Percentiles rank a stretch among this genome's conserved stretches.
Evolutionary conservation across 495 filamentous ascomycete genomes (phyloP).

Genomic region (Daldinia decipiens): DNA sequence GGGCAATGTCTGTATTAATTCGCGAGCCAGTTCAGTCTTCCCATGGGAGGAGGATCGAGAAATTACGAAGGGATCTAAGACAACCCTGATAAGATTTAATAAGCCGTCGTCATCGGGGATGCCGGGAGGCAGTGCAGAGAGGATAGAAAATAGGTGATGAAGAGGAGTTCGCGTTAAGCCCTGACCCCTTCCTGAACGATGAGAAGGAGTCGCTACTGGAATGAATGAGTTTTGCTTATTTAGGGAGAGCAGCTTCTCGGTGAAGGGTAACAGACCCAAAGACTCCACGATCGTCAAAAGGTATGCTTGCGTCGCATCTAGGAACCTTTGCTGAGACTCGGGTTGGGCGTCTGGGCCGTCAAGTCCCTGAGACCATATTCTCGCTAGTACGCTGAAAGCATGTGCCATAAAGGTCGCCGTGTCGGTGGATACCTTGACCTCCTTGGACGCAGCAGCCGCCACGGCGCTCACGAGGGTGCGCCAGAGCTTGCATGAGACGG

Average conservation of each 20-base stretch:
- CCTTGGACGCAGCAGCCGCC: constrained; percentile 81
- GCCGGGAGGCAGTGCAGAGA: constrained; percentile 56
- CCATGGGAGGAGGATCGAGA: constrained; percentile 41
- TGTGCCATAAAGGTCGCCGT: constrained; percentile 80
- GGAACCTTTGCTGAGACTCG: constrained; percentile 58
- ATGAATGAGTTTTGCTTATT: constrained; percentile 53
- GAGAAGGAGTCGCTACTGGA: constrained; percentile 62
- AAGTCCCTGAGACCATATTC: constrained; percentile 67
- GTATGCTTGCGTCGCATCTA: constrained; percentile 68
- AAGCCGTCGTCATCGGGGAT: constrained; percentile 57
- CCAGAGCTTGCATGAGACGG: constrained; percentile 71
- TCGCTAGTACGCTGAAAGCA: constrained; percentile 71
- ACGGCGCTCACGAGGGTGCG: constrained; percentile 71
- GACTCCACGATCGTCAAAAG: constrained; percentile 69
- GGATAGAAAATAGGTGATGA: constrained; percentile 60
- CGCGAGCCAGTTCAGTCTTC: constrained; percentile 56
- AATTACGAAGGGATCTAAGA: constrained; percentile 57
- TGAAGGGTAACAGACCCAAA: constrained; percentile 79
- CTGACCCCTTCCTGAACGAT: constrained; percentile 56
- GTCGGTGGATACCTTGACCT: constrained; percentile 88
- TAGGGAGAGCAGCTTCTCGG: constrained; percentile 73
- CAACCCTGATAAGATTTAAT: constrained; percentile 51
- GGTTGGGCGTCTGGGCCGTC: constrained; percentile 31
- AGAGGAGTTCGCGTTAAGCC: constrained; percentile 55
- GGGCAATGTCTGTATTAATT: constrained; percentile 53